Conservation (phyloP, 805 yeast species). For the Saccharomyces kudriavzevii region DNA sequence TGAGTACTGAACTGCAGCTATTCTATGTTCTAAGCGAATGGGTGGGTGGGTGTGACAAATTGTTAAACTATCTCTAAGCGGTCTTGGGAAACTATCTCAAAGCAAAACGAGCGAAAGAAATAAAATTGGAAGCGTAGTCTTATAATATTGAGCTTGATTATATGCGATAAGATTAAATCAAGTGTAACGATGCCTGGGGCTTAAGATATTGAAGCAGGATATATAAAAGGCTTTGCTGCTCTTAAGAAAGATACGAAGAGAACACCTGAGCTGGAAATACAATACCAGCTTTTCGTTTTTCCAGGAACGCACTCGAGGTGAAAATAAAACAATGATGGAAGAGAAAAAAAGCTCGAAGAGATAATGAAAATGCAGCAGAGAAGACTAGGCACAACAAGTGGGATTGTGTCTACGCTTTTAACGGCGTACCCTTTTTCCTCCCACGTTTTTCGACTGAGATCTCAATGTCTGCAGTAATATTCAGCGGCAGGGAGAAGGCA, state of each 20-base stretch:
- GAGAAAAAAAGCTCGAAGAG: not conserved
- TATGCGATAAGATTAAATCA: not conserved
- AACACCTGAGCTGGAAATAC: not conserved
- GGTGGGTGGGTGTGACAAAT: not conserved
- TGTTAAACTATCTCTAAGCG: not conserved
- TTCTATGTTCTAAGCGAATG: not conserved
- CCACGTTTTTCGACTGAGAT: not conserved
- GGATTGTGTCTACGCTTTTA: not conserved
- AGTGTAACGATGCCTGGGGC: not conserved
- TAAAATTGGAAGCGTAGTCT: not conserved
- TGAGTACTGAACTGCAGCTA: not conserved
- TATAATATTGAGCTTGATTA: not conserved
- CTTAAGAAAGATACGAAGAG: not conserved
- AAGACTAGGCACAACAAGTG: not conserved
- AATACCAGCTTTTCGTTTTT: not conserved
- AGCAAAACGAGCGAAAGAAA: not conserved
- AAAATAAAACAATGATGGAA: not conserved
- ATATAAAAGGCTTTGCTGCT: not conserved
- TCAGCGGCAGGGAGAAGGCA: not conserved
- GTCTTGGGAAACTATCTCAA: not conserved
- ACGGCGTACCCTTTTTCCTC: not conserved
- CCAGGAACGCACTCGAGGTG: not conserved
- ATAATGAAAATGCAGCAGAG: not conserved
- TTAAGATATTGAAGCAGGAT: not conserved
- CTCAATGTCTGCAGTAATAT: not conserved